phyloP scores from a whole-genome alignment of 1,284 basidiomycete species.

The Hortiboletus rubellus region DNA sequence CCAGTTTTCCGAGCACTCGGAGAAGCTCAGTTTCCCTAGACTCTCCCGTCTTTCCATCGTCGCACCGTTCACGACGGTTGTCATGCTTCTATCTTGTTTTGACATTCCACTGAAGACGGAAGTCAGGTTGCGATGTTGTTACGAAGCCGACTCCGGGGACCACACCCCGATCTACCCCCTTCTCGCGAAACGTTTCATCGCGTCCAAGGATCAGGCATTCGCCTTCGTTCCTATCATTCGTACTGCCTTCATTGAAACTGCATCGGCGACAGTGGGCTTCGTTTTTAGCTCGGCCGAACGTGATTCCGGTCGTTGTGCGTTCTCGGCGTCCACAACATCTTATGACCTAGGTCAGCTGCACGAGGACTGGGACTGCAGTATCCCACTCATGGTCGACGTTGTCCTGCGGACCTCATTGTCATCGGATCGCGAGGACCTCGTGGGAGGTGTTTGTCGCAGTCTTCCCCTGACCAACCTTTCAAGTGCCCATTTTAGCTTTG shows the following conservation, averaged over 20 bases:
- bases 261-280: constrained; percentile 14
- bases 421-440: constrained; percentile 15
- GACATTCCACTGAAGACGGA: constrained; percentile 19
- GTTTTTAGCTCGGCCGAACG: constrained; percentile 17
- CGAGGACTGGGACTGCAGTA: constrained; percentile 23
- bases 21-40: constrained; percentile 15
- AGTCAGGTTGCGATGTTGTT: constrained; percentile 21
- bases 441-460: constrained; percentile 10
- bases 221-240: constrained; percentile 15
- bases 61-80: constrained; percentile 20
- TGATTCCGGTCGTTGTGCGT: constrained; percentile 11
- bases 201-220: constrained; percentile 1
- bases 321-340: constrained; percentile 3
- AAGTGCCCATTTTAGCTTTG: constrained; percentile 12
- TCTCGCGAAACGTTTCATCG: constrained; percentile 17
- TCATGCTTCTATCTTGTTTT: constrained; percentile 20
- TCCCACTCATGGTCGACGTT: constrained; percentile 22
- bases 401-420: constrained; percentile 8
- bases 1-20: background rate
- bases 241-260: constrained; percentile 13
- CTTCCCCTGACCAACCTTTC: constrained; percentile 20
- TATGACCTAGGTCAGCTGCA: constrained; percentile 9
- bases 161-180: constrained; percentile 18
- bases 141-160: constrained; percentile 6
- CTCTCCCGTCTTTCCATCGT: constrained; percentile 24